These are phyloP conservation scores for Epicoccum sorghinum DNA, from an alignment of 2,329 filamentous ascomycete species.

Conservation along the genomic window DNA sequence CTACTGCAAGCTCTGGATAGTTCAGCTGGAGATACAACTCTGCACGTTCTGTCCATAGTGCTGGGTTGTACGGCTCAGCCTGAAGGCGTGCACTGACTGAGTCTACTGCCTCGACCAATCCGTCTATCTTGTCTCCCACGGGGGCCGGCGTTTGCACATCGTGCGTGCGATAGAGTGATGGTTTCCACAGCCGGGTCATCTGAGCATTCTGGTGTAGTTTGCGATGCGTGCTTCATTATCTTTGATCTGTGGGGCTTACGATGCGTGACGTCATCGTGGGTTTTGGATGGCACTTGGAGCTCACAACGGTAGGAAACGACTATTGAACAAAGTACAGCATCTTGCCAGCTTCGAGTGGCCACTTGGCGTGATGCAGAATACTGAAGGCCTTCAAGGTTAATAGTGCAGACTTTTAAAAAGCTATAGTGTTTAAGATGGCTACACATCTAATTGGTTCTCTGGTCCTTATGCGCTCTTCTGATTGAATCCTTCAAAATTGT, in stretches of 20 bases:
- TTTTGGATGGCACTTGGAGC: background rate
- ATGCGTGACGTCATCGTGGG: slow-evolving; percentile 11
- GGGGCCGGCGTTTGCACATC: slow-evolving; percentile 5
- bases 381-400: background rate
- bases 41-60: slow-evolving; percentile 4
- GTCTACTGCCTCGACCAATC: background rate
- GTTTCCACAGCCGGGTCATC: background rate
- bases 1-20: slow-evolving; percentile 40
- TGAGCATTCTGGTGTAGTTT: background rate
- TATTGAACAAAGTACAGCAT: too few relatives aligned
- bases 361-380: background rate
- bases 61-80: background rate
- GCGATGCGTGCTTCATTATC: background rate
- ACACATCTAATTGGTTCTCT: too few relatives aligned
- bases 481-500: too few relatives aligned
- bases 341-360: too few relatives aligned
- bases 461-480: too few relatives aligned
- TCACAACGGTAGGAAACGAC: too few relatives aligned
- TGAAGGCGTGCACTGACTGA: slow-evolving; percentile 1
- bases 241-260: background rate
- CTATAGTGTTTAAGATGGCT: too few relatives aligned
- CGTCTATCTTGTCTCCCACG: background rate
- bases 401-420: too few relatives aligned
- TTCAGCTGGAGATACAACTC: slow-evolving; percentile 10
- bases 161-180: slow-evolving; percentile 8